Base-by-base conservation (phyloP, 2,329 filamentous ascomycete genomes). In the Nemania sp. region DNA sequence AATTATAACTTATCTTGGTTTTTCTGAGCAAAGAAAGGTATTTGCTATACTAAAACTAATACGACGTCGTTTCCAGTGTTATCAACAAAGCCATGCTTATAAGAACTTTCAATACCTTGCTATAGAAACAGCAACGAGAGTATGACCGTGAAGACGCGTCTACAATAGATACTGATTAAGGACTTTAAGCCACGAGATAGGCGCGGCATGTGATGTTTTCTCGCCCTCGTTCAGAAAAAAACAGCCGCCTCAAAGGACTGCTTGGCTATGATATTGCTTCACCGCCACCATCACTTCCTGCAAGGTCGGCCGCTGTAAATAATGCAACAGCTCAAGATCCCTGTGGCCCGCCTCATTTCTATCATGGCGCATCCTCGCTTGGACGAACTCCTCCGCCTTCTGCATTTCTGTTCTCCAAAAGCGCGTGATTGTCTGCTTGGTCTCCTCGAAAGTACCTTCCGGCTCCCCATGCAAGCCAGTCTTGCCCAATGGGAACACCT, bases 371-470 rank as follows among this genome's bases (percentile, higher is more conserved):
- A 57, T 57, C 35, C 54, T 57, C 15, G 54, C 54, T 22, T 57
- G 6, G 22, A 57, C 54, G 38, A 45, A 57, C 2, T 43, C 54
- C 54, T 57, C 54, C 3, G 54, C 54, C 35, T 57, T 57, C 54
- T 57, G 38, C 38, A 57, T 57, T 13, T 57, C 38, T 51, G 24
- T 24, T 59, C 43, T 49, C 56, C 56, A 59, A 27, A 59, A 59
- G 26, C 43, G 41, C 56, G 41, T 59, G 52, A 47, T 52, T 56
- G 49, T 57, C 61, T 56, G 29, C 45, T 59, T 60, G 24, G 45
- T 45, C 47, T 56, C 29, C 63, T 71, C 64, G 24, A 57, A 57
- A 45, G 54, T 45, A 13, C 54, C 54, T 57, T 57, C 54, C 20
- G 54, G 54, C 35, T 45, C 38, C 54, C 38, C 38, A 45, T 57